Evolutionary conservation across 2,329 filamentous ascomycete species (phyloP).

Genomic region (Ophiognomonia clavigignenti-juglandacearum): DNA sequence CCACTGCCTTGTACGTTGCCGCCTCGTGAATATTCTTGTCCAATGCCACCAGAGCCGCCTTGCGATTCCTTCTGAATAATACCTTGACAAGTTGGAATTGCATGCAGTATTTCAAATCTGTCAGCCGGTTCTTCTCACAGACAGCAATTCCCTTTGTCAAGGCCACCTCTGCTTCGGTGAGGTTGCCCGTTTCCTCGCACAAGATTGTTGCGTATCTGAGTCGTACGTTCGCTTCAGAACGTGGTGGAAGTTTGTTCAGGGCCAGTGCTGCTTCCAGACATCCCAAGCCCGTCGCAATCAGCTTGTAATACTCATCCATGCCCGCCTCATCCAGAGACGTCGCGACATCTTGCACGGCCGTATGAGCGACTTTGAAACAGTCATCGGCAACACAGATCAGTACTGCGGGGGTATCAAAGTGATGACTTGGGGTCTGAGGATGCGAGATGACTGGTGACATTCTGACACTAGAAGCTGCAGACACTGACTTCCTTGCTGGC

Average conservation of each 20-base stretch:
- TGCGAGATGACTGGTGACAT: conserved; percentile 18
- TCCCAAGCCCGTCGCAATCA: conserved; percentile 67
- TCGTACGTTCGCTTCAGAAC: conserved; percentile 64
- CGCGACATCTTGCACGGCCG: conserved; percentile 44
- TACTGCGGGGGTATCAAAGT: conserved; percentile 51
- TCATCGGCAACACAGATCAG: conserved; percentile 72
- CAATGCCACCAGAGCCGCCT: conserved; percentile 67
- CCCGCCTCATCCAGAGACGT: conserved; percentile 44
- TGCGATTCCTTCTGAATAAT: conserved; percentile 65
- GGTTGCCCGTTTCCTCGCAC: conserved; percentile 71
- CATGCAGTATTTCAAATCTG: conserved; percentile 72
- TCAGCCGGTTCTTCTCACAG: conserved; percentile 59
- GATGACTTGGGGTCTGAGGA: conserved; percentile 27
- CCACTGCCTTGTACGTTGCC: conserved; percentile 60
- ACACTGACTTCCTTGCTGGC: conserved; percentile 17
- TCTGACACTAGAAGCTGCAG: conserved; percentile 23
- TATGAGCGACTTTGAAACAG: conserved; percentile 63
- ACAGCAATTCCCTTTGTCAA: conserved; percentile 67
- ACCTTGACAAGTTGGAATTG: conserved; percentile 68
- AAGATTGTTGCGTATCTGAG: conserved; percentile 68
- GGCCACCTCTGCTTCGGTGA: conserved; percentile 66
- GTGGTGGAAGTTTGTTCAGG: conserved; percentile 54
- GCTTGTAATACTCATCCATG: conserved; percentile 63
- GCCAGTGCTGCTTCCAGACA: conserved; percentile 68
- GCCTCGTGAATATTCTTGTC: conserved; percentile 66